Base-by-base conservation (phyloP, 2,329 filamentous ascomycete genomes). In the Sporothrix protearum region DNA sequence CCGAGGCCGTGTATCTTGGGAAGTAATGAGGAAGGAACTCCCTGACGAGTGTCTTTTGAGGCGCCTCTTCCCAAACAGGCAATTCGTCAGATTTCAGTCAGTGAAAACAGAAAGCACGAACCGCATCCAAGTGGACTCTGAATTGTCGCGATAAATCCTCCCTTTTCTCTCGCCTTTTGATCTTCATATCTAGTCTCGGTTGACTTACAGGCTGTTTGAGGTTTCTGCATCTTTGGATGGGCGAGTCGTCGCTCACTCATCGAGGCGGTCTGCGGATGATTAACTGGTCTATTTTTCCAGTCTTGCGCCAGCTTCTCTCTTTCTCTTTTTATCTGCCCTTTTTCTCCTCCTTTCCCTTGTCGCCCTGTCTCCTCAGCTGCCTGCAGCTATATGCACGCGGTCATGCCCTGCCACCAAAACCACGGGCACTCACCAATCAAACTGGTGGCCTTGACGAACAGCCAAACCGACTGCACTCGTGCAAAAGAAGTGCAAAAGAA, bases 351-450 rank as follows among this genome's bases (percentile, higher is more conserved):
- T 47, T 47, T 30, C n/a, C 8, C 30, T 30, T 12, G 10, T 22
- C 57, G n/a, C 16, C 19, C n/a, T 30, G 8, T 68, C 28, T 68
- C 45, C 51, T 59, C 68, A 70, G 68, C 68, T 70, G 68, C 55
- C 68, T 70, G 68, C 68, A 70, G 55, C 55, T 14, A 70, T 51
- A 70, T 70, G 68, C 68, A 63, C 39, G 53, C 51, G 25, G 68
- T 47, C 39, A 69, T 69, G 68, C 68, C 68, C 51, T 28, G 51
- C 36, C 36, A 33, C 68, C 25, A 30, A 61, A 42, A 6, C 22
- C 51, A 22, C 19, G 33, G 28, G 22, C 22, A 36, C 25, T 70
- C 42, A 59, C 53, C 68, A 70, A 61, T 63, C 53, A 63, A 16
- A n/a, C 19, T 14, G 3, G 22, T 22, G 8, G 16, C n/a, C 36